Conservation (phyloP, 129 eudicot species). For the Arctium lappa region DNA sequence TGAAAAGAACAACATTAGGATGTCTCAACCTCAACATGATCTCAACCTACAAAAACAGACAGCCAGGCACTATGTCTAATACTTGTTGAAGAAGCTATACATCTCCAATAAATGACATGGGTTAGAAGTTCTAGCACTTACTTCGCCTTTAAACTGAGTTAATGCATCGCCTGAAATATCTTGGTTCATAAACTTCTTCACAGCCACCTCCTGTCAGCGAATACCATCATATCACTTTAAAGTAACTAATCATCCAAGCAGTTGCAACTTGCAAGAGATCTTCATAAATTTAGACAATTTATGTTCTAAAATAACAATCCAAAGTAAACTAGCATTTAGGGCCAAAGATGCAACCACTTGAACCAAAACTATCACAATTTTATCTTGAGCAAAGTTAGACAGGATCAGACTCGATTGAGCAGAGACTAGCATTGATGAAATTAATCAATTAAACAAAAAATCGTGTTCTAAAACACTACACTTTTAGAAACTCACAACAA, state of each 20-base stretch:
- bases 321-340: background rate
- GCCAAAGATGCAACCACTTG: constrained; percentile 15
- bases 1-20: constrained; percentile 98
- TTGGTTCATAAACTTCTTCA: constrained; percentile 89
- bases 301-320: background rate
- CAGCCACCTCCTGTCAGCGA: constrained; percentile 88
- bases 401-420: background rate
- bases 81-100: background rate
- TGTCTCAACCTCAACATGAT: constrained; percentile 96
- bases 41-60: constrained; percentile 66
- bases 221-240: constrained; percentile 17
- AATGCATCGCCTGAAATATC: constrained; percentile 88
- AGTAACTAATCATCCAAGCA: background rate
- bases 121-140: constrained; percentile 27
- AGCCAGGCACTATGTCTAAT: background rate
- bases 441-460: background rate
- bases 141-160: constrained; percentile 85
- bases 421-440: background rate
- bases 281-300: background rate
- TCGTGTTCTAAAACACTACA: background rate
- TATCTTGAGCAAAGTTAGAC: background rate
- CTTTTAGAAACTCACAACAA: background rate
- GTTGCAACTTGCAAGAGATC: background rate
- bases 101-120: constrained; percentile 7
- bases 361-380: constrained; percentile 6